Evolutionary conservation across 345 rosid genomes (phyloP).

Genomic region (Fremontodendron californicum): DNA sequence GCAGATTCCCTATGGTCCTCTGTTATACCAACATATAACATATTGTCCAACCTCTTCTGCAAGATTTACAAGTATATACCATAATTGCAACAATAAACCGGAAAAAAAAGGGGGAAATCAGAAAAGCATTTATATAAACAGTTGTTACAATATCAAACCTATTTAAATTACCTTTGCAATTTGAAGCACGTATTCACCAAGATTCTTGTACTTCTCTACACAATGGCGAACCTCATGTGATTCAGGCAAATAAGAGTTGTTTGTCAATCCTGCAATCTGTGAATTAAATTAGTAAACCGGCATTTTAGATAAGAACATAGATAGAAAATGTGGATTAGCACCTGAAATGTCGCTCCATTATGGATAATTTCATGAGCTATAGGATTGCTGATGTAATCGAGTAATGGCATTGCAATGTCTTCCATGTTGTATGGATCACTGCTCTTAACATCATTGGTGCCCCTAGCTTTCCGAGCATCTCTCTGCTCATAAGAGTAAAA

Average conservation of each 20-base stretch:
- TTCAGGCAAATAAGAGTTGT: constrained; percentile 68
- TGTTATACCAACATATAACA: constrained; percentile 93
- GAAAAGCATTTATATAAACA: constrained; percentile 12
- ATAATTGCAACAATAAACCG: constrained; percentile 28
- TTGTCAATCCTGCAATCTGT: constrained; percentile 95
- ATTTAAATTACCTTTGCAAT: constrained; percentile 73
- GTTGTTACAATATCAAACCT: neutral
- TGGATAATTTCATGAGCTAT: constrained; percentile 75
- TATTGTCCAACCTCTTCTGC: constrained; percentile 93
- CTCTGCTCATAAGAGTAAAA: constrained; percentile 46
- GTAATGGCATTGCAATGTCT: constrained; percentile 77
- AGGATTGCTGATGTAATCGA: constrained; percentile 61
- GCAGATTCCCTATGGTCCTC: constrained; percentile 95
- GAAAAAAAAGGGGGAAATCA: constrained; percentile 21
- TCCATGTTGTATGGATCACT: constrained; percentile 68
- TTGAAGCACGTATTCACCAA: constrained; percentile 71
- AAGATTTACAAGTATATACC: constrained; percentile 48
- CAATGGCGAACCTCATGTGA: constrained; percentile 87
- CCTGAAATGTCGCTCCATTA: constrained; percentile 95
- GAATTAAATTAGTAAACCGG: constrained; percentile 15
- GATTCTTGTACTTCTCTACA: constrained; percentile 62
- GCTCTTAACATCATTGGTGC: constrained; percentile 36
- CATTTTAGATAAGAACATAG: neutral
- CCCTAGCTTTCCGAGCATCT: constrained; percentile 56
- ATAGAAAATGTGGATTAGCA: constrained; percentile 22